phyloP scores from a whole-genome alignment of 2,329 filamentous ascomycete genomes.

The Mollisia scopiformis region DNA sequence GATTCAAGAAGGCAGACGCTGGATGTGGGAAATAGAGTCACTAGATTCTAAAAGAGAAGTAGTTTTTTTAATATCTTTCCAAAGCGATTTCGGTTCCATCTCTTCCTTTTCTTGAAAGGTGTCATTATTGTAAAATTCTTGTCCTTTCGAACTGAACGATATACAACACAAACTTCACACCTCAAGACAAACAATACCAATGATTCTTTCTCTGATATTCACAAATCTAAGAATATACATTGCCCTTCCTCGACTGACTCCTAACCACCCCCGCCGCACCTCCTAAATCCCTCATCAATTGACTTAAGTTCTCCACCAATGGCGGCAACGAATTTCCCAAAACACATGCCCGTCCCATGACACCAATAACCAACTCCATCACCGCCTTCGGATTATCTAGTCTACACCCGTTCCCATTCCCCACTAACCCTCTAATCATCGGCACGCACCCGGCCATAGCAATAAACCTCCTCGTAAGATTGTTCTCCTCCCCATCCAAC shows the following conservation, averaged over 20 bases:
- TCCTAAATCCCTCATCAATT: constrained; percentile 62
- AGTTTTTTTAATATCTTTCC: too few relatives aligned
- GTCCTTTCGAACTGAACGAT: neutral
- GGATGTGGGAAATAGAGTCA: too few relatives aligned
- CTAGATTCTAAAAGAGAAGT: too few relatives aligned
- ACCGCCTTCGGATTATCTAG: constrained; percentile 13
- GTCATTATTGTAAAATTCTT: neutral
- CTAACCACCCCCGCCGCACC: constrained; percentile 10
- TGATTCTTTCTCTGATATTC: too few relatives aligned
- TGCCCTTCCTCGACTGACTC: neutral
- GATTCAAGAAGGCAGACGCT: too few relatives aligned
- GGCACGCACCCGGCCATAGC: constrained; percentile 13
- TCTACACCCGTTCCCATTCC: neutral
- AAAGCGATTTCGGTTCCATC: too few relatives aligned
- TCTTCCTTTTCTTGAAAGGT: too few relatives aligned
- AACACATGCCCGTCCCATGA: constrained; percentile 2
- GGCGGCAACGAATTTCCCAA: constrained; percentile 46
- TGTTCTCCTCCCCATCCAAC: constrained; percentile 14
- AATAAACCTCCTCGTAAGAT: constrained; percentile 15
- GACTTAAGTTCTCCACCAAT: constrained; percentile 68
- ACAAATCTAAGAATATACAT: neutral
- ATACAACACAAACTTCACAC: neutral
- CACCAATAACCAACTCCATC: constrained; percentile 17
- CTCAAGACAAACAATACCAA: neutral
- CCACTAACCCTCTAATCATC: constrained; percentile 6